Evolutionary conservation across 169 alveolate genomes (phyloP).

Genomic region (Plasmodium fragile): DNA sequence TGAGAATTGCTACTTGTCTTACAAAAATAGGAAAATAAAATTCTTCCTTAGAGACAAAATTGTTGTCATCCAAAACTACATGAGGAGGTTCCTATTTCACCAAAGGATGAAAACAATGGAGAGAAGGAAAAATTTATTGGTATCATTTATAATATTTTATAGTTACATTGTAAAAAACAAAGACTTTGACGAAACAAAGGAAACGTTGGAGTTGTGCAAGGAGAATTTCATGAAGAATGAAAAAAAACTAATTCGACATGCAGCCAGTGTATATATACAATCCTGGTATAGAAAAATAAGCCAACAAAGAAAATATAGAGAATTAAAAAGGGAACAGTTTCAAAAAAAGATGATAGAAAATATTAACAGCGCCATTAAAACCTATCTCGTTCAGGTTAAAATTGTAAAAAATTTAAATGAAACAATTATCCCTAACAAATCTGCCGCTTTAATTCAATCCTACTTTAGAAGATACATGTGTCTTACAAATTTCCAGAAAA

Average conservation of each 20-base stretch:
- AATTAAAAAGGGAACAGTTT: conserved; percentile 25
- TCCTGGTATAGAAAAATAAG: conserved; percentile 73
- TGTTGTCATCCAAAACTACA: conserved; percentile 50
- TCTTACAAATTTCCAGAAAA: conserved; percentile 41
- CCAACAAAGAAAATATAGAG: conserved; percentile 70
- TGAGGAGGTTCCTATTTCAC: conserved; percentile 37
- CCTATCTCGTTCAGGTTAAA: conserved; percentile 48
- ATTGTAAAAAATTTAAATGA: conserved; percentile 37
- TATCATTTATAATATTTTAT: conserved; percentile 66
- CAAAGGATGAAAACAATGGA: conserved; percentile 14
- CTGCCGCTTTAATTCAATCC: conserved; percentile 57
- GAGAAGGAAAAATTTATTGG: conserved; percentile 47
- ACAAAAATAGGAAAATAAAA: conserved; percentile 40
- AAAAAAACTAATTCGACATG: conserved; percentile 57
- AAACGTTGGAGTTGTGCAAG: conserved; percentile 41
- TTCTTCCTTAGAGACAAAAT: conserved; percentile 38
- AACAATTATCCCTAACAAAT: conserved; percentile 53
- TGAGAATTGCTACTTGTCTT: conserved; percentile 40
- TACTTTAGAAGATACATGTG: conserved; percentile 60
- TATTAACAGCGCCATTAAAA: conserved; percentile 37
- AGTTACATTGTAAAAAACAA: conserved; percentile 50
- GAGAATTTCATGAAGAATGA: conserved; percentile 62
- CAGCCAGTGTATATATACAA: conserved; percentile 74
- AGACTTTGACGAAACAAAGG: conserved; percentile 42
- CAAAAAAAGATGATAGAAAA: conserved; percentile 46